phyloP scores from a whole-genome alignment of 2,329 filamentous ascomycete species.

The Exophiala sp. region DNA sequence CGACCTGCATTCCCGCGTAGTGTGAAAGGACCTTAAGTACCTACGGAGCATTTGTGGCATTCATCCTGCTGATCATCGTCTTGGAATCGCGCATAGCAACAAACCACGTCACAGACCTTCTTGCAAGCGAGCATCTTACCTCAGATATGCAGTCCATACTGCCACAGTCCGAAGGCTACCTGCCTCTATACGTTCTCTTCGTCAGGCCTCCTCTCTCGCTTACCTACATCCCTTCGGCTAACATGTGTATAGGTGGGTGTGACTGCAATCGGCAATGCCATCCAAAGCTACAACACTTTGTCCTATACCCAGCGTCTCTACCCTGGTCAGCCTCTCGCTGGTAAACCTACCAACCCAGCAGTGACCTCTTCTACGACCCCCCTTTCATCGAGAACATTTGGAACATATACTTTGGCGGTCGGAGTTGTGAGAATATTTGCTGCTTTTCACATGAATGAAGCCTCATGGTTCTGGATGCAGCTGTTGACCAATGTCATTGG shows the following conservation, averaged over 20 bases:
- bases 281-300: slow-evolving; percentile 78
- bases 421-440: slow-evolving; percentile 76
- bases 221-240: slow-evolving; percentile 50
- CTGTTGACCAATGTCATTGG: slow-evolving; percentile 80
- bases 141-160: slow-evolving; percentile 14
- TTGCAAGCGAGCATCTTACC: neutral
- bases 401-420: slow-evolving; percentile 80
- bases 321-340: slow-evolving; percentile 25
- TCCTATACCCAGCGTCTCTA: slow-evolving; percentile 86
- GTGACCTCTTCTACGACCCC: slow-evolving; percentile 59
- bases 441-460: slow-evolving; percentile 73
- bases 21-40: neutral
- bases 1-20: too few relatives aligned
- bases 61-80: neutral
- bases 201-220: slow-evolving; percentile 24
- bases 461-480: slow-evolving; percentile 72
- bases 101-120: too few relatives aligned
- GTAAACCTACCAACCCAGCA: slow-evolving; percentile 2
- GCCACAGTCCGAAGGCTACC: slow-evolving; percentile 23
- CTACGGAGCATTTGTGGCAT: neutral
- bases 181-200: slow-evolving; percentile 26
- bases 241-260: slow-evolving; percentile 63
- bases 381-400: slow-evolving; percentile 75
- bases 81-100: neutral
- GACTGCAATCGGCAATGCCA: slow-evolving; percentile 76